Evolutionary conservation across 805 yeast species (phyloP).

Genomic region (Kurtzmaniella fragi): DNA sequence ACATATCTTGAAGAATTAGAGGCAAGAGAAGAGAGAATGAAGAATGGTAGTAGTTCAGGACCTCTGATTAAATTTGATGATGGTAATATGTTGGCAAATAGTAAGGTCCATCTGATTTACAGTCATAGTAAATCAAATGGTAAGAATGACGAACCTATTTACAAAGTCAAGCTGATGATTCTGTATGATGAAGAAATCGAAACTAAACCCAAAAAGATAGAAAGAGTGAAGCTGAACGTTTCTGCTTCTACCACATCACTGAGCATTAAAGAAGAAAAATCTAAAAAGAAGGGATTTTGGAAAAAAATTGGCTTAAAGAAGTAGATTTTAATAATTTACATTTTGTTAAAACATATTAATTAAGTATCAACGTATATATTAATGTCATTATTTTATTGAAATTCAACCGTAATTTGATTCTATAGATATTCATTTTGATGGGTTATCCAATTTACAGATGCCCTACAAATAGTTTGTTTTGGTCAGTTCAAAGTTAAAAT

Average conservation of each 20-base stretch:
- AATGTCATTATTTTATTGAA: no score
- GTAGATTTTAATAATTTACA: conserved; percentile 2
- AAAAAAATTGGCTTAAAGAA: conserved; percentile 22
- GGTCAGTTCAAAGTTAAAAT: no score
- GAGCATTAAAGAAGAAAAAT: conserved; percentile 9
- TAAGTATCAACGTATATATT: no score
- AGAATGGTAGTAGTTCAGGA: background rate
- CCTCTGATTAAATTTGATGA: conserved; percentile 2
- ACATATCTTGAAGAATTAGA: conserved; percentile 18
- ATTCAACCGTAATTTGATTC: no score
- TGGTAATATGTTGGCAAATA: conserved; percentile 15
- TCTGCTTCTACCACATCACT: conserved; percentile 4
- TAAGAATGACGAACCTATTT: conserved; percentile 16
- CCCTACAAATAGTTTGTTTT: no score
- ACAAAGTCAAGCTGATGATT: conserved; percentile 38
- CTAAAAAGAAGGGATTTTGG: conserved; percentile 16
- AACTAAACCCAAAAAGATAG: conserved; percentile 14
- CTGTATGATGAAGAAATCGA: conserved; percentile 25
- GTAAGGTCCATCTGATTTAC: conserved; percentile 34
- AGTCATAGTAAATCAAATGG: conserved; percentile 12
- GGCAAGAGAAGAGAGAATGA: conserved; percentile 6
- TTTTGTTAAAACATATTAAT: no score
- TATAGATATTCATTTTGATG: no score
- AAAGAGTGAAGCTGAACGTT: conserved; percentile 4
- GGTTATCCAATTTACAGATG: no score